Base-by-base conservation (phyloP, 306 rosid species). In the Astragalus membranaceus region DNA sequence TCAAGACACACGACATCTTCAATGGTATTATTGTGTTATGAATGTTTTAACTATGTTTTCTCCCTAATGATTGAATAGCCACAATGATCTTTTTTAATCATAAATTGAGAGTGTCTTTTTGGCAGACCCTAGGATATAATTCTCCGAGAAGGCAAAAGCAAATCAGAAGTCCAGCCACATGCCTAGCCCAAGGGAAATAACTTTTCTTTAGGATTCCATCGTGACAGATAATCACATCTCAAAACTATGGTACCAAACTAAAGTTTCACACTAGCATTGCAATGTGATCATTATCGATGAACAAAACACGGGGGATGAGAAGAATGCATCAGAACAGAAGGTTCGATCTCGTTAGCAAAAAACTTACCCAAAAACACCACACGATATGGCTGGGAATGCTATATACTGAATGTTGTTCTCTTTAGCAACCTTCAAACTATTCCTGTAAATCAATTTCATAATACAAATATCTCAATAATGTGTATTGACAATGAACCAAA, bases 341-440 rank as follows among this genome's bases (percentile, higher is more conserved):
- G 15, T 1, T 10, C 12, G 50, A 43, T 2, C 10, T 68, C 17
- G 5, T 55, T 12, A 44, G 33, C 17, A 32, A n/a, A 50, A 2
- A 75, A 83, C 96, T 67, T 78, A 92, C 98, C 91, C 88, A 75
- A 39, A 88, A 41, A 77, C 78, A 64, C 98, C 98, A 54, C 98
- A 92, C 33, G 98, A 92, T 86, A 92, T 86, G 49, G 98, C 98
- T 47, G 96, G 83, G 81, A 92, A 89, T 9, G 98, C 96, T 46
- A 92, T 41, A 65, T 89, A 85, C 64, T 75, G 86, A 79, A 92
- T 80, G 82, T 61, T 80, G 80, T 82, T 85, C 68, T 80, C 90
- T 74, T 82, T 85, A 42, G 98, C 96, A 72, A 92, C 78, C 77
- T 73, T 82, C 86, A 92, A 79, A 83, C 87, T 80, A 46, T 86